Conservation (phyloP, 2,329 filamentous ascomycete genomes). For the Aspergillus sp. region DNA sequence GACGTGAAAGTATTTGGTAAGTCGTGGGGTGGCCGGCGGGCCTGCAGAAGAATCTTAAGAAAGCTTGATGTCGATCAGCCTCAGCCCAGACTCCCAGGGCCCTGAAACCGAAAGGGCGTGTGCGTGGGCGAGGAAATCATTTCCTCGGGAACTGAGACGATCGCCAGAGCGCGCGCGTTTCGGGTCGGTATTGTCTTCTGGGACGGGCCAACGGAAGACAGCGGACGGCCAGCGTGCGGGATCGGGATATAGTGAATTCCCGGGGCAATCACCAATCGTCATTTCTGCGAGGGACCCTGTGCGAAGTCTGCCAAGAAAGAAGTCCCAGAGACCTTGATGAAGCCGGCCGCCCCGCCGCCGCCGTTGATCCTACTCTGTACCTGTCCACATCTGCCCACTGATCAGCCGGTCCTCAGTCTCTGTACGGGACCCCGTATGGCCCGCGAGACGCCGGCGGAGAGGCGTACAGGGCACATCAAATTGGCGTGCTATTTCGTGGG, state of each 20-base stretch:
- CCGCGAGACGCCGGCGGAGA: not conserved
- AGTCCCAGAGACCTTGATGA: not conserved
- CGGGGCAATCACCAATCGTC: not conserved
- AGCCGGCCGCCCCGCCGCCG: not conserved
- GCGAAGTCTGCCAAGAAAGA: not conserved
- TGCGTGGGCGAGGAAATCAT: constrained; percentile 3
- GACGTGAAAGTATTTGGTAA: not conserved
- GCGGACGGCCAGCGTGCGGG: not conserved
- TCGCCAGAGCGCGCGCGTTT: constrained; percentile 1
- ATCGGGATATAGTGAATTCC: not conserved
- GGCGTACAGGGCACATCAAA: not conserved
- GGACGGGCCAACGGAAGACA: not conserved
- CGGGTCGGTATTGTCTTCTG: not conserved
- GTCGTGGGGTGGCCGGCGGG: not conserved
- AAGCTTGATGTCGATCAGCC: constrained; percentile 1
- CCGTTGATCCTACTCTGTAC: not conserved
- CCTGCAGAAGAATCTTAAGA: constrained; percentile 2
- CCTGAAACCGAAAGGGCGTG: not conserved
- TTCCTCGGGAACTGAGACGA: constrained; percentile 1
- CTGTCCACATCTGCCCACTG: not conserved
- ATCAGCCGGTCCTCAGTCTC: not conserved
- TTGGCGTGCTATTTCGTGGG: not conserved
- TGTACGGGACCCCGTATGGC: no score
- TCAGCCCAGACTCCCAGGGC: not conserved
- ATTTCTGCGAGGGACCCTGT: not conserved